Conservation (phyloP, 257 asterid genomes). For the Solanum arcanum region DNA sequence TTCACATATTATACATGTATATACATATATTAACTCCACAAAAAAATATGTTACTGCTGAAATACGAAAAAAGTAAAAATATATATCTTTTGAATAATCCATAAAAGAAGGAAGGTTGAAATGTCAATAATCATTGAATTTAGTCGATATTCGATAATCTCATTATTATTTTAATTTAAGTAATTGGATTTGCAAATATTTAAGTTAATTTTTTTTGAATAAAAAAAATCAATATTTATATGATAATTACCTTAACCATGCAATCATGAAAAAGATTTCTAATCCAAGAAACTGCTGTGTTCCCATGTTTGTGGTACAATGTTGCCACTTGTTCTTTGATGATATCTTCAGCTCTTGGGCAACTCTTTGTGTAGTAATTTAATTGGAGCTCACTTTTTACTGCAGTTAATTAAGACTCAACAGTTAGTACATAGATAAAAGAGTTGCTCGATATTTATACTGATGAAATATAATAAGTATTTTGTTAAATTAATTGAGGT, state of each 20-base stretch:
- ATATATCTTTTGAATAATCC: not conserved
- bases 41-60: not conserved
- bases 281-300: constrained; percentile 76
- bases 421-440: not conserved
- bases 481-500: not conserved
- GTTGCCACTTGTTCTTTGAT: constrained; percentile 46
- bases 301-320: constrained; percentile 41
- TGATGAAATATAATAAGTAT: not conserved
- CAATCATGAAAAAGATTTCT: constrained; percentile 88
- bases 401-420: not conserved
- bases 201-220: too few relatives aligned
- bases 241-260: constrained; percentile 36
- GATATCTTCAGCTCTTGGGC: constrained; percentile 68
- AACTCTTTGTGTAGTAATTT: constrained; percentile 52
- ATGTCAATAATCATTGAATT: not conserved
- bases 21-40: not conserved
- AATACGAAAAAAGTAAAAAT: not conserved
- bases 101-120: not conserved
- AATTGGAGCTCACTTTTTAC: constrained; percentile 36
- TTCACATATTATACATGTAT: not conserved
- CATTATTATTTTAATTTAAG: too few relatives aligned
- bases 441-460: not conserved
- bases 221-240: not conserved
- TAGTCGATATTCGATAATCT: not conserved
- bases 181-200: too few relatives aligned